Evolutionary conservation across 495 filamentous ascomycete species (phyloP).

Genomic region (Tirmania nivea): DNA sequence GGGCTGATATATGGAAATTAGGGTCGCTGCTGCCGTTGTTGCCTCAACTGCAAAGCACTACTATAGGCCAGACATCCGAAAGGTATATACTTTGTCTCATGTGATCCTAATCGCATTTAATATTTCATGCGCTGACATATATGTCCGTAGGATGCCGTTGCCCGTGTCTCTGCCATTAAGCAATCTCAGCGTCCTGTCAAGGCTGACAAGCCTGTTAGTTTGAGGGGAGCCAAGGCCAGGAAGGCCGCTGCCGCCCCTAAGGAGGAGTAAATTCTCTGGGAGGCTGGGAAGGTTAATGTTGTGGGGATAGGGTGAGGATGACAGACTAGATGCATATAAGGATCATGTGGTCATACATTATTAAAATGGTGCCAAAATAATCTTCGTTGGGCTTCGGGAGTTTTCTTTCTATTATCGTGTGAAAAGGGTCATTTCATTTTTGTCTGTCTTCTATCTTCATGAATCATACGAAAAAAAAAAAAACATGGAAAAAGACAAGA

Average conservation of each 20-base stretch:
- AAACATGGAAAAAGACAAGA: neutral
- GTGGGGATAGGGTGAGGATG: constrained; percentile 7
- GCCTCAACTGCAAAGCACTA: constrained; percentile 54
- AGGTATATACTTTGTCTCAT: constrained; percentile 15
- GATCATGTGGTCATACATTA: neutral
- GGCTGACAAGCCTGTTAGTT: constrained; percentile 47
- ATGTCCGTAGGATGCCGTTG: constrained; percentile 39
- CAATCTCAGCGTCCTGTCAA: constrained; percentile 58
- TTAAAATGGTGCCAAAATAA: neutral
- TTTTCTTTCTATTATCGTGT: neutral
- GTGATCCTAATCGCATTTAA: neutral
- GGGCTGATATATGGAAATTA: constrained; percentile 21
- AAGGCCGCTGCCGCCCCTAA: constrained; percentile 48
- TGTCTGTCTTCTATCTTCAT: neutral
- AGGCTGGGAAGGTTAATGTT: constrained; percentile 1
- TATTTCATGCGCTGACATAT: neutral
- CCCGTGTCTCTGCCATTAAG: constrained; percentile 73
- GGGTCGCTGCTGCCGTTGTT: constrained; percentile 73
- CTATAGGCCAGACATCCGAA: constrained; percentile 69
- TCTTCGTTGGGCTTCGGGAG: neutral
- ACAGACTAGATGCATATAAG: neutral
- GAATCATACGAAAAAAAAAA: neutral
- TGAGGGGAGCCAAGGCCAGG: constrained; percentile 42
- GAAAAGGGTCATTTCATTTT: neutral
- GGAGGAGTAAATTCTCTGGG: constrained; percentile 23